Percentiles rank a stretch among this genome's conserved stretches.
Conservation (phyloP, 805 yeast genomes). For the Wickerhamiella sergipiensis region DNA sequence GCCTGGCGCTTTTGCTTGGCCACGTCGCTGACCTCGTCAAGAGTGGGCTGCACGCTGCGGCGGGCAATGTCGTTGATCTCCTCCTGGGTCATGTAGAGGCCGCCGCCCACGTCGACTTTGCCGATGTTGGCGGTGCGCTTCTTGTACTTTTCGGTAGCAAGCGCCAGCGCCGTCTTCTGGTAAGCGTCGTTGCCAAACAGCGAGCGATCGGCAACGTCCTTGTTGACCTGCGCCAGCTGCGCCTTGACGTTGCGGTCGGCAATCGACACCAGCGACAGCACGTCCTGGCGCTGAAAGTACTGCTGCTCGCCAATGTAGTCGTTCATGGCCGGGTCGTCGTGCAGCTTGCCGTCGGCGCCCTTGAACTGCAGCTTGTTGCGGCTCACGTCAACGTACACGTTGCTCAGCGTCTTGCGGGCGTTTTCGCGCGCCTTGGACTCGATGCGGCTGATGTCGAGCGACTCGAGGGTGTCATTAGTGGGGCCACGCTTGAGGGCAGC, state of each 20-base stretch:
- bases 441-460: constrained; percentile 17
- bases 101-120: constrained; percentile 76
- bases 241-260: constrained; percentile 20
- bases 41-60: constrained; percentile 68
- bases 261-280: constrained; percentile 16
- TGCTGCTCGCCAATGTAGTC: constrained; percentile 16
- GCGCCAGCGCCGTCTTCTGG: constrained; percentile 60
- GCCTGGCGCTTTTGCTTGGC: constrained; percentile 54
- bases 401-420: constrained; percentile 20
- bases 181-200: constrained; percentile 35
- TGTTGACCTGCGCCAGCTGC: constrained; percentile 29
- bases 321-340: constrained; percentile 10
- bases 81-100: constrained; percentile 55
- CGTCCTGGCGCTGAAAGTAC: constrained; percentile 19
- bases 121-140: constrained; percentile 41
- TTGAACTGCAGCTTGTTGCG: constrained; percentile 12
- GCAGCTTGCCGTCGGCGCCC: constrained; percentile 13
- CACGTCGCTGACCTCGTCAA: constrained; percentile 54
- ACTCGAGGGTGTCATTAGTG: constrained; percentile 2
- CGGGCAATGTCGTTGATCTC: constrained; percentile 75
- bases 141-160: constrained; percentile 57
- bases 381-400: constrained; percentile 15
- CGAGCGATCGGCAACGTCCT: constrained; percentile 29
- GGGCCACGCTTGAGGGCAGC: constrained; percentile 6
- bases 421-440: constrained; percentile 22